Conservation (phyloP, 768 basidiomycete genomes). For the Hericium coralloides region DNA sequence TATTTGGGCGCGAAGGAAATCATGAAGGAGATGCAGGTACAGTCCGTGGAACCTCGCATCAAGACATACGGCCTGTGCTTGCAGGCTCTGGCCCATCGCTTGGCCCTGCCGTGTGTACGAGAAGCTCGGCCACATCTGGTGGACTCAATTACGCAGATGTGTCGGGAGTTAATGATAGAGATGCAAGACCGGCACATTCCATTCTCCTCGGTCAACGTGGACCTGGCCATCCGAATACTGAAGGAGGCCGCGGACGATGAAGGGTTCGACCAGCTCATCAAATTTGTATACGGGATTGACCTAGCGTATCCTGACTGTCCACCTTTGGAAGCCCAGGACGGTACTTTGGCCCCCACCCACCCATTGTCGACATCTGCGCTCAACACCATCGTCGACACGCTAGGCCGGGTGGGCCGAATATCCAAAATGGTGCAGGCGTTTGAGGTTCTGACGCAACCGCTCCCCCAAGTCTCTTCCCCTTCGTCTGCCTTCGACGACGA, state of each 20-base stretch:
- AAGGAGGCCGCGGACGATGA: constrained; percentile 52
- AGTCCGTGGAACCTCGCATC: constrained; percentile 37
- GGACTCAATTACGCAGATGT: constrained; percentile 36
- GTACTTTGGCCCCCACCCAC: constrained; percentile 19
- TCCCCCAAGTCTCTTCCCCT: constrained; percentile 38
- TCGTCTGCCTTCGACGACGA: constrained; percentile 52
- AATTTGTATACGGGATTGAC: constrained; percentile 69
- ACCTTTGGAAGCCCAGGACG: constrained; percentile 38
- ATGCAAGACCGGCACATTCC: constrained; percentile 43
- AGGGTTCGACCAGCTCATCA: constrained; percentile 52
- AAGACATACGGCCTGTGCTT: constrained; percentile 56
- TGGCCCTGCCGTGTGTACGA: constrained; percentile 47
- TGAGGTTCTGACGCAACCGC: constrained; percentile 68
- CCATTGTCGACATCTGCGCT: constrained; percentile 47
- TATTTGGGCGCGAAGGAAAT: constrained; percentile 49
- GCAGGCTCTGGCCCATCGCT: constrained; percentile 62
- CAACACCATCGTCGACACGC: constrained; percentile 64
- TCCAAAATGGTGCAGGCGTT: constrained; percentile 68
- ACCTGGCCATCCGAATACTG: constrained; percentile 59
- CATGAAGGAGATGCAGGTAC: constrained; percentile 44
- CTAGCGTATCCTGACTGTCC: constrained; percentile 62
- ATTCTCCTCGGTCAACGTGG: constrained; percentile 53
- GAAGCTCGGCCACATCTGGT: constrained; percentile 27
- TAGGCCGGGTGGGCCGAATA: constrained; percentile 50
- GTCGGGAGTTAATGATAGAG: constrained; percentile 43